phyloP scores from a whole-genome alignment of 306 rosid genomes.

The Prunus davidiana region DNA sequence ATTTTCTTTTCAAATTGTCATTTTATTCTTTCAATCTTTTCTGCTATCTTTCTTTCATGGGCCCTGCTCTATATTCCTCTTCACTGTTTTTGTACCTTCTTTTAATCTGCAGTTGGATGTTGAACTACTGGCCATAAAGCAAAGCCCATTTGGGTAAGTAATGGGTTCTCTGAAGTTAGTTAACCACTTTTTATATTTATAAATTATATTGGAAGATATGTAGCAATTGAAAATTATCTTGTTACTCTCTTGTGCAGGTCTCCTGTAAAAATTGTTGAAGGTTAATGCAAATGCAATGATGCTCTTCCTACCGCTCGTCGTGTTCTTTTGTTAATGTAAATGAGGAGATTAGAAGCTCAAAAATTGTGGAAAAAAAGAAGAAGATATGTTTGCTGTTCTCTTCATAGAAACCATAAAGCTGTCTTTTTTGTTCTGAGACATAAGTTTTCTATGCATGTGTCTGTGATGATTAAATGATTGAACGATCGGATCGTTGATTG shows the following conservation, averaged over 20 bases:
- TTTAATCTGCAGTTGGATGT: slow-evolving; percentile 65
- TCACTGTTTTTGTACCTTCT: slow-evolving; percentile 24
- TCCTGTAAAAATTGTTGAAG: slow-evolving; percentile 81
- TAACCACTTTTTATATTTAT: neutral
- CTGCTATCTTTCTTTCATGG: slow-evolving; percentile 6
- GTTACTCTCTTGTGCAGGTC: slow-evolving; percentile 51
- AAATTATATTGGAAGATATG: neutral
- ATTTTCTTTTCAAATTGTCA: neutral
- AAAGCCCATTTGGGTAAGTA: slow-evolving; percentile 91
- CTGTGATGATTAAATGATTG: neutral
- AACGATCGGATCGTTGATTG: neutral
- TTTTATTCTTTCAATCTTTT: slow-evolving; percentile 11
- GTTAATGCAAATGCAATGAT: slow-evolving; percentile 35
- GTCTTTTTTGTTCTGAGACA: slow-evolving; percentile 4
- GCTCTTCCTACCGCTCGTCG: slow-evolving; percentile 8
- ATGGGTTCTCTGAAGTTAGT: neutral
- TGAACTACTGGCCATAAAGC: slow-evolving; percentile 86
- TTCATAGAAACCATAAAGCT: slow-evolving; percentile 14
- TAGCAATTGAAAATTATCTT: slow-evolving; percentile 19
- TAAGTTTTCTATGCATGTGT: neutral
- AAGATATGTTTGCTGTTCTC: slow-evolving; percentile 5
- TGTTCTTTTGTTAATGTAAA: neutral
- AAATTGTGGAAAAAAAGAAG: neutral
- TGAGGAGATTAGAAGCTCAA: neutral
- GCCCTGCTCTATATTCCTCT: slow-evolving; percentile 16